Conservation (phyloP, 768 basidiomycete genomes). For the Phlebiopsis flavidoalba region DNA sequence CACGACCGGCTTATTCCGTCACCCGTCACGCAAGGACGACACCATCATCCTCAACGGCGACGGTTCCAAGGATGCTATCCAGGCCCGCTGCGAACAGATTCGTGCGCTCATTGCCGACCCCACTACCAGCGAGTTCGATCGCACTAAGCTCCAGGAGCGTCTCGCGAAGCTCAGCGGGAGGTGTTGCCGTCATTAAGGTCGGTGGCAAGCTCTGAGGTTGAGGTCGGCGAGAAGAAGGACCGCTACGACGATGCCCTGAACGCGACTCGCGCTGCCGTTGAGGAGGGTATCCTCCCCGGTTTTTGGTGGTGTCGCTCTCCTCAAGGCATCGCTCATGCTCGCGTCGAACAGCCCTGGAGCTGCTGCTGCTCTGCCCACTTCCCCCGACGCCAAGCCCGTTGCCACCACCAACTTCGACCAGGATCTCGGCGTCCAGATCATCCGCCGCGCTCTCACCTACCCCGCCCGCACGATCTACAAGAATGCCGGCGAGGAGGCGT, state of each 20-base stretch:
- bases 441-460: slow-evolving; percentile 76
- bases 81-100: slow-evolving; percentile 94
- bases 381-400: slow-evolving; percentile 61
- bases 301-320: slow-evolving; percentile 88
- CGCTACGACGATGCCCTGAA: slow-evolving; percentile 95
- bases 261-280: slow-evolving; percentile 97
- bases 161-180: slow-evolving; percentile 93
- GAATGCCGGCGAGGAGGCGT: slow-evolving; percentile 93
- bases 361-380: slow-evolving; percentile 30
- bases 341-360: slow-evolving; percentile 34
- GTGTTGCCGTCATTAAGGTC: slow-evolving; percentile 98
- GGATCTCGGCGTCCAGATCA: slow-evolving; percentile 90
- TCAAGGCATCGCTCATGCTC: slow-evolving; percentile 78
- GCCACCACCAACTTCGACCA: slow-evolving; percentile 93
- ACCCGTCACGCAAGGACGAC: slow-evolving; percentile 97
- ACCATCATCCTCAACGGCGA: slow-evolving; percentile 94
- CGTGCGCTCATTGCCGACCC: slow-evolving; percentile 75
- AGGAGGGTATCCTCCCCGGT: slow-evolving; percentile 98
- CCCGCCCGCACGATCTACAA: slow-evolving; percentile 85
- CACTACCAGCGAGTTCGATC: slow-evolving; percentile 90
- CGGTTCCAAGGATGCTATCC: slow-evolving; percentile 85
- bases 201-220: slow-evolving; percentile 91
- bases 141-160: slow-evolving; percentile 92
- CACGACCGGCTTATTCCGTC: slow-evolving; percentile 73
- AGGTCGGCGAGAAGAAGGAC: slow-evolving; percentile 99